Base-by-base conservation (phyloP, 768 basidiomycete species). In the Lactifluus hygrophoroides region DNA sequence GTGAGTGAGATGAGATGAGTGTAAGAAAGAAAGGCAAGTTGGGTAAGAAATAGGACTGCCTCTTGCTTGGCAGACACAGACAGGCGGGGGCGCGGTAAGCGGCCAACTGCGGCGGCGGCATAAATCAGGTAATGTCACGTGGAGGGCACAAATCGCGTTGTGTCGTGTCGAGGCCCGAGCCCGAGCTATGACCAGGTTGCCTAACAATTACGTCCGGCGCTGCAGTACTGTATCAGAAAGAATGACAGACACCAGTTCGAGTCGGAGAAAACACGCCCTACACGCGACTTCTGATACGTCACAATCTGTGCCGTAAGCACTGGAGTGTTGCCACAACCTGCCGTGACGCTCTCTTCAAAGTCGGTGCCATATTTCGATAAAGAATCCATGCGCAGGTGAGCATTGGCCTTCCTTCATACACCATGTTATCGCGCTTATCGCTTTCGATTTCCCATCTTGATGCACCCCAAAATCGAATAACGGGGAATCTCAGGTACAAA, bases 51-150 rank as follows among this genome's bases (percentile, higher is more conserved):
- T 2, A 10, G 40, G 25, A 35, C 40, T 23, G 42, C 42, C 48
- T 28, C 14, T 9, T 48, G 40, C n/a, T n/a, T n/a, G n/a, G n/a
- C n/a, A n/a, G n/a, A n/a, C n/a, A n/a, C n/a, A n/a, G n/a, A 14
- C 13, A 25, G 56, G 47, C 48, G 34, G 7, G 16, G 57, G 48
- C 56, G 25, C 32, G 28, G 28, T 30, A 19, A 38, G 9, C 43
- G 17, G 19, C 52, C 27, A 25, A 42, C 50, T 42, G 47, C 28
- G 3, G 17, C 5, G 21, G 21, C 30, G 34, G 17, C 14, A 28
- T 37, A 35, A 42, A 54, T 55, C 46, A 50, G 58, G 48, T 45
- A 50, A 45, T 50, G 27, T 60, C 58, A 60, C 58, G 58, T 60
- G 58, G 47, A 4, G 17, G 10, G 11, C 4, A 13, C 35, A 32